phyloP scores from a whole-genome alignment of 176 grass and related monocot genomes.

The Thinopyrum elongatum region DNA sequence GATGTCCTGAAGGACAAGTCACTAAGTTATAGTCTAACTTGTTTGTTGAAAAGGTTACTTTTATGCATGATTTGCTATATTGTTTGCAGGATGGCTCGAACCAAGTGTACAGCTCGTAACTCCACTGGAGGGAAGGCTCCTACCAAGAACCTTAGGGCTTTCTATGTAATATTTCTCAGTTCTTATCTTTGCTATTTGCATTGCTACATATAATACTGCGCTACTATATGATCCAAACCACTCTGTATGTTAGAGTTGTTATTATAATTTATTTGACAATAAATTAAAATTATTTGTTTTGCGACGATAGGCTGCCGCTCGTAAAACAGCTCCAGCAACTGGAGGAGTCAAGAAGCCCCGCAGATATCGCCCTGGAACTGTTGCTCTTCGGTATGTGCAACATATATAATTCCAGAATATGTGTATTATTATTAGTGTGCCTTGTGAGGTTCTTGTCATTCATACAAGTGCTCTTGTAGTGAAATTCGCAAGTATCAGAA shows the following conservation, averaged over 20 bases:
- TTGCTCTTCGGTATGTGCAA: slow-evolving; percentile 17
- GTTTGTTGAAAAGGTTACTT: no score
- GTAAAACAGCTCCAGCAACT: slow-evolving; percentile 15
- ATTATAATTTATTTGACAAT: background rate
- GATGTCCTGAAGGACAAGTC: no score
- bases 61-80: background rate
- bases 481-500: slow-evolving; percentile 9
- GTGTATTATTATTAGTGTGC: background rate
- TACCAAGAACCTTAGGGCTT: background rate
- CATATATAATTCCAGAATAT: background rate
- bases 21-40: no score
- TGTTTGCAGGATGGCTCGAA: background rate
- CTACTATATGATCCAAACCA: no score
- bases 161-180: background rate
- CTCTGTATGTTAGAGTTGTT: background rate
- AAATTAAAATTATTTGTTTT: background rate
- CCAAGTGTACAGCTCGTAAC: background rate
- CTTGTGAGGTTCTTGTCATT: background rate
- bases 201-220: background rate
- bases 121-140: background rate
- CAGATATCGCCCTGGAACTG: background rate
- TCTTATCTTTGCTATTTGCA: background rate
- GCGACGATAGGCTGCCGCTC: background rate
- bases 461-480: background rate
- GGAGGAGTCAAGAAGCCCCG: slow-evolving; percentile 10